These are phyloP conservation scores for Meira miltonrushii DNA, from an alignment of 1,284 basidiomycete species.

Conservation along the genomic window DNA sequence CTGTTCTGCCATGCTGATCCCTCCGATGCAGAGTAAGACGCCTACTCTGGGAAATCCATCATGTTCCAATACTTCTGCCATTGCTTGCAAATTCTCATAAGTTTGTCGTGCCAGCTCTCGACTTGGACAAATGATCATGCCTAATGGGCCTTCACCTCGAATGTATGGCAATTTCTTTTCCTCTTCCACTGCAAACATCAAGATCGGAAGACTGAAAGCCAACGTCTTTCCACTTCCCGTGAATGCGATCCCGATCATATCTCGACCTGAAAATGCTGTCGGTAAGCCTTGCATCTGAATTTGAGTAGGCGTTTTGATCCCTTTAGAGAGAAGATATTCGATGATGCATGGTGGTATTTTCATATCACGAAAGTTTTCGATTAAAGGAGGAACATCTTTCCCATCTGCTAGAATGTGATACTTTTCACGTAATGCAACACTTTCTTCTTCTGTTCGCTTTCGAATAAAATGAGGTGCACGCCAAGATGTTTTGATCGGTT, in stretches of 20 bases:
- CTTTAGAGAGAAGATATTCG: conserved; percentile 64
- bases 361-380: conserved; percentile 92
- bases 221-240: conserved; percentile 56
- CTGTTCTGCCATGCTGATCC: conserved; percentile 96
- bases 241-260: conserved; percentile 57
- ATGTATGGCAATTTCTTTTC: conserved; percentile 82
- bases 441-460: conserved; percentile 65
- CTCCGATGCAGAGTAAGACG: conserved; percentile 87
- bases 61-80: conserved; percentile 75
- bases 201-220: conserved; percentile 54
- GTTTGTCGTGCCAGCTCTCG: conserved; percentile 64
- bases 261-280: conserved; percentile 61
- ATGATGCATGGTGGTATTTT: conserved; percentile 84
- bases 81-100: conserved; percentile 82
- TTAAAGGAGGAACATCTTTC: conserved; percentile 85
- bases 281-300: conserved; percentile 97
- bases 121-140: conserved; percentile 73
- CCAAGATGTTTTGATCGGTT: conserved; percentile 85
- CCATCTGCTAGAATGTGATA: conserved; percentile 89
- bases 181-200: conserved; percentile 72
- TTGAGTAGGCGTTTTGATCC: conserved; percentile 81
- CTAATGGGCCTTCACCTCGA: conserved; percentile 90
- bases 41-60: conserved; percentile 70
- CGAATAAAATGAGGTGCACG: conserved; percentile 76
- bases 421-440: conserved; percentile 74